These are phyloP conservation scores for Stachybotrys echinatus DNA, from an alignment of 2,329 filamentous ascomycete species.

Conservation along the genomic window DNA sequence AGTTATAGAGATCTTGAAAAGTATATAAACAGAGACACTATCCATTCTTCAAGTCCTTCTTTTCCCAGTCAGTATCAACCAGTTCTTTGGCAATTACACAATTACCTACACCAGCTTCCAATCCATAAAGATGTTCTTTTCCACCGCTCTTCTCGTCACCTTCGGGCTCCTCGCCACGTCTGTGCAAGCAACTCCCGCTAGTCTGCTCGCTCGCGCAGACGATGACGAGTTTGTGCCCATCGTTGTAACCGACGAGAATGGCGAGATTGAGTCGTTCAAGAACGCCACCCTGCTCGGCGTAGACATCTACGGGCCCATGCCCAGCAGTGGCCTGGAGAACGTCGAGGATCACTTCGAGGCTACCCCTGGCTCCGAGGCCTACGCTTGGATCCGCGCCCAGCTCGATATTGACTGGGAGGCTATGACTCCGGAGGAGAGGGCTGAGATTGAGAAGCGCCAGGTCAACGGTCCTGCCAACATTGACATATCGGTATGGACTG, in stretches of 20 bases:
- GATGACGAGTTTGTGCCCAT: background rate
- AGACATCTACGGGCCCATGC: background rate
- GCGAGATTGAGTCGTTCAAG: background rate
- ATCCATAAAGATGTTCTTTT: background rate
- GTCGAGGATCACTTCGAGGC: background rate
- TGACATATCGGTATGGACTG: background rate
- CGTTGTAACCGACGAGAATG: background rate
- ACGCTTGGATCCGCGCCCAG: background rate
- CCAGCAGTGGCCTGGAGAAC: background rate
- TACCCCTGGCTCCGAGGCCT: background rate
- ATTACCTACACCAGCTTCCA: no score
- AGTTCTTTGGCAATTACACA: no score
- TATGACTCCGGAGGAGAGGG: background rate
- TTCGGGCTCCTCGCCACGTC: background rate
- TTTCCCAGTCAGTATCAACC: no score
- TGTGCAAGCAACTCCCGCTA: background rate
- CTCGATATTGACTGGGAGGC: background rate
- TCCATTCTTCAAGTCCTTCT: no score
- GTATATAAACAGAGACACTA: no score
- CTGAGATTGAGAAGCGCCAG: background rate
- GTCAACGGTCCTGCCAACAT: background rate
- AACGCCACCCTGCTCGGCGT: background rate
- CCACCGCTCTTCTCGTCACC: background rate
- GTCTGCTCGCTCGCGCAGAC: background rate
- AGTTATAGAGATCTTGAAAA: no score